phyloP scores from a whole-genome alignment of 768 basidiomycete genomes.

The Cubamyces lactineus region DNA sequence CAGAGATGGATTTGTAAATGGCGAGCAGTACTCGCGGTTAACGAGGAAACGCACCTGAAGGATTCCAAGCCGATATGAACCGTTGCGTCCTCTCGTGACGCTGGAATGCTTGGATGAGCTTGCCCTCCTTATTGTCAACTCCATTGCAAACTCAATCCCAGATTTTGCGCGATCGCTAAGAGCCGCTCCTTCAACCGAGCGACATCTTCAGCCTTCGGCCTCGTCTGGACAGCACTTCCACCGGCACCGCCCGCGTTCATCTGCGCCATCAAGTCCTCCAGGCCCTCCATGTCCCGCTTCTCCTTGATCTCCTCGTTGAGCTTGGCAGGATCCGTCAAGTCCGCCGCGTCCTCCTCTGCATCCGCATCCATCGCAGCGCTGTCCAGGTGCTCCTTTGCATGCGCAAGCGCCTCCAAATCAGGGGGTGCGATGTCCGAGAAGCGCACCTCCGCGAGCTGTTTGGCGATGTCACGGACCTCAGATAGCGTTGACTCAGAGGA shows the following conservation, averaged over 20 bases:
- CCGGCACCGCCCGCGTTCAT: conserved; percentile 36
- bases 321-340: conserved; percentile 14
- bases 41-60: not conserved
- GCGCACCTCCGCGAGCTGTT: conserved; percentile 58
- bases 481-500: conserved; percentile 33
- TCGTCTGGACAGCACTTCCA: not conserved
- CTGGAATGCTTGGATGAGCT: not conserved
- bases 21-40: not conserved
- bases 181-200: conserved; percentile 23
- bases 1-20: not conserved
- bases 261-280: conserved; percentile 59
- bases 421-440: conserved; percentile 74
- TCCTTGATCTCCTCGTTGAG: conserved; percentile 45
- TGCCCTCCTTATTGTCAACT: conserved; percentile 14
- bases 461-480: conserved; percentile 57
- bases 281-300: conserved; percentile 52
- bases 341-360: conserved; percentile 28
- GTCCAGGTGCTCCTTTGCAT: conserved; percentile 68
- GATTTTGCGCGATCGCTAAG: conserved; percentile 11
- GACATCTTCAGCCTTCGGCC: conserved; percentile 32
- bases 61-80: not conserved
- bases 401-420: conserved; percentile 78
- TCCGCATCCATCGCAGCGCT: conserved; percentile 37
- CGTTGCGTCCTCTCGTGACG: not conserved
- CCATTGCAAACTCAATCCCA: conserved; percentile 27